A percentile compares a stretch with the other conserved stretches of the same genome.
Conservation (phyloP, 345 rosid genomes). For the Pugionium cornutum region DNA sequence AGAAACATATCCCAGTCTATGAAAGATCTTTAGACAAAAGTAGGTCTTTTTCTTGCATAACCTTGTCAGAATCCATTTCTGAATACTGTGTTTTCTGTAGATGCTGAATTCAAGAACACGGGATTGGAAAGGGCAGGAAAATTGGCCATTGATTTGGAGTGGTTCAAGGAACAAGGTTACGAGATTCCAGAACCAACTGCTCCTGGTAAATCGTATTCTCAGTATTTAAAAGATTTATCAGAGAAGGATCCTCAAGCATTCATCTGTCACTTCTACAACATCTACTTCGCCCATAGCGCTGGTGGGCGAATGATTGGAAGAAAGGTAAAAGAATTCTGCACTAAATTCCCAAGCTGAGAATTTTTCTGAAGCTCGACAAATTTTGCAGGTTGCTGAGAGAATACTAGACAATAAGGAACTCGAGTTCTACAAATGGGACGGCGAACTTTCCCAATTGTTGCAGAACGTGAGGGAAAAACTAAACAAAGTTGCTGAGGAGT, state of each 20-base stretch:
- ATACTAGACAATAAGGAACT: constrained; percentile 65
- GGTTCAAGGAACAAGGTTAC: constrained; percentile 92
- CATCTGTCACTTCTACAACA: constrained; percentile 94
- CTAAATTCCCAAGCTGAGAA: background rate
- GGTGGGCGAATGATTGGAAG: constrained; percentile 98
- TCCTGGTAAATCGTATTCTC: constrained; percentile 66
- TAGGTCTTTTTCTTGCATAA: background rate
- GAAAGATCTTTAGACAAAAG: background rate
- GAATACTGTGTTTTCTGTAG: constrained; percentile 40
- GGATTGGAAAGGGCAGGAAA: constrained; percentile 81
- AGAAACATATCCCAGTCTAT: background rate
- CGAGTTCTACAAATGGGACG: constrained; percentile 92
- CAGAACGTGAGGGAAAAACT: constrained; percentile 85
- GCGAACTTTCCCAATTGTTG: constrained; percentile 66
- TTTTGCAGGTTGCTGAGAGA: constrained; percentile 64
- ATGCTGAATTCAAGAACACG: constrained; percentile 78
- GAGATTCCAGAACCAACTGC: constrained; percentile 78
- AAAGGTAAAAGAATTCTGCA: constrained; percentile 52
- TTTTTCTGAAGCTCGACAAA: constrained; percentile 14
- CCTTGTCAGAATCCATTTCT: background rate
- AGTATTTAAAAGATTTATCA: constrained; percentile 61
- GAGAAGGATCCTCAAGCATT: constrained; percentile 94
- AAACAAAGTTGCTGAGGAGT: constrained; percentile 71
- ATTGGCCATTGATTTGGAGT: constrained; percentile 71
- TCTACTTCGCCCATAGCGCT: constrained; percentile 90